A percentile compares a stretch with the other conserved stretches of the same genome.
Conservation (phyloP, 257 asterid genomes). For the Solanum piurae region DNA sequence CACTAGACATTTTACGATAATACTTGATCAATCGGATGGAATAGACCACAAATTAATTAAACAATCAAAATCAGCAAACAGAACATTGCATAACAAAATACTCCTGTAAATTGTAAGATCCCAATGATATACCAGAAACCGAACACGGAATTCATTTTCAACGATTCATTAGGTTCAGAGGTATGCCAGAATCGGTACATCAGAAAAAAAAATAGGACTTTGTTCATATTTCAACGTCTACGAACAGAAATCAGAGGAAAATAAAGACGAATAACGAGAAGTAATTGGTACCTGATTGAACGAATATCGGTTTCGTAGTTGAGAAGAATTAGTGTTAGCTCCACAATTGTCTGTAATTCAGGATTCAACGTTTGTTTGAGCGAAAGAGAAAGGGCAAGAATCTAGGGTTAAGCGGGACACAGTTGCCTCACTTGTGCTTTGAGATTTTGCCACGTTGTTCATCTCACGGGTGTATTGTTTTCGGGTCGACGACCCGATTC, state of each 20-base stretch:
- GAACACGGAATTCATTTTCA: neutral
- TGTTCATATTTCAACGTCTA: neutral
- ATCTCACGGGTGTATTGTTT: neutral
- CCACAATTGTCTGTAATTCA: neutral
- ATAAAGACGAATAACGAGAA: neutral
- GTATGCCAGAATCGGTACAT: neutral
- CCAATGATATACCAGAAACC: neutral
- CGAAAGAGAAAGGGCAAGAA: neutral
- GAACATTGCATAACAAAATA: neutral
- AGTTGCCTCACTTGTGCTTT: neutral
- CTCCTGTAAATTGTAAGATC: neutral
- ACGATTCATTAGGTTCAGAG: neutral
- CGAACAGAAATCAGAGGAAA: neutral
- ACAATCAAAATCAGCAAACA: neutral
- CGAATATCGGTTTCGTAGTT: neutral
- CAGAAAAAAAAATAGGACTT: neutral
- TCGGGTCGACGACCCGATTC: neutral
- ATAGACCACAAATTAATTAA: neutral
- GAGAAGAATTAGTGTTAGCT: neutral
- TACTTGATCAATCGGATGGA: neutral
- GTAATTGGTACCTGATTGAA: constrained; percentile 15
- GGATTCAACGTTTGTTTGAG: neutral
- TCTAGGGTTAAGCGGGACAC: constrained; percentile 4
- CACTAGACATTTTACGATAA: neutral
- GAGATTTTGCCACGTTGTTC: neutral